Percentiles rank a stretch among this genome's conserved stretches.
Evolutionary conservation across 805 yeast genomes (phyloP).

Genomic region (Ogataea sp.): DNA sequence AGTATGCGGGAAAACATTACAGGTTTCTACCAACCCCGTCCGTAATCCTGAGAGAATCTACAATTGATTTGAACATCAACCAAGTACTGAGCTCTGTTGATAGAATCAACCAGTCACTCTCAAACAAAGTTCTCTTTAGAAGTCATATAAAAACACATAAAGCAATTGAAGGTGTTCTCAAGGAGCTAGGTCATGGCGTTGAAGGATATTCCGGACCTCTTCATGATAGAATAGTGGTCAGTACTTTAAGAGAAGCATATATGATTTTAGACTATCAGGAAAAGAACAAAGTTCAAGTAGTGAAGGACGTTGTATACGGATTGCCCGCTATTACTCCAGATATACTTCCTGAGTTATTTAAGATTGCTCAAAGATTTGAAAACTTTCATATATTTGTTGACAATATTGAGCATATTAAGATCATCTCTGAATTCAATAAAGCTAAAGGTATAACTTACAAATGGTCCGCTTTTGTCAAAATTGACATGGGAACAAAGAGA

Average conservation of each 20-base stretch:
- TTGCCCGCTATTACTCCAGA: constrained; percentile 49
- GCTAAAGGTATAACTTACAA: constrained; percentile 16
- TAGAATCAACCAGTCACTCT: background rate
- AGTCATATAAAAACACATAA: constrained; percentile 77
- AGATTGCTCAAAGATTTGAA: constrained; percentile 32
- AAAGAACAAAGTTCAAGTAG: constrained; percentile 10
- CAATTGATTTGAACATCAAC: constrained; percentile 6
- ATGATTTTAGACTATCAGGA: constrained; percentile 15
- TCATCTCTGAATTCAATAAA: constrained; percentile 31
- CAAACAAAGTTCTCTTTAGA: constrained; percentile 42
- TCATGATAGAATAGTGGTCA: constrained; percentile 50
- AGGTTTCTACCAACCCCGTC: constrained; percentile 47
- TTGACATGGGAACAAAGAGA: constrained; percentile 64
- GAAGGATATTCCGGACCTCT: constrained; percentile 19
- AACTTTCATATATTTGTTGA: constrained; percentile 55
- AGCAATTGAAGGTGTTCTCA: constrained; percentile 46
- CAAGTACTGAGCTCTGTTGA: constrained; percentile 2
- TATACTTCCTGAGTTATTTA: constrained; percentile 38
- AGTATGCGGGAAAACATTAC: constrained; percentile 32
- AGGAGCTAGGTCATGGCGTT: constrained; percentile 43
- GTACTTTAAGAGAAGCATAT: constrained; percentile 58
- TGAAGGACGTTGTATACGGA: constrained; percentile 47
- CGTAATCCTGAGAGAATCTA: constrained; percentile 33
- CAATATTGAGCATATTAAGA: constrained; percentile 44
- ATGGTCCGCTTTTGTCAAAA: constrained; percentile 63